These are phyloP conservation scores for Neurospora cerealis DNA, from an alignment of 495 filamentous ascomycete genomes.

Conservation along the genomic window DNA sequence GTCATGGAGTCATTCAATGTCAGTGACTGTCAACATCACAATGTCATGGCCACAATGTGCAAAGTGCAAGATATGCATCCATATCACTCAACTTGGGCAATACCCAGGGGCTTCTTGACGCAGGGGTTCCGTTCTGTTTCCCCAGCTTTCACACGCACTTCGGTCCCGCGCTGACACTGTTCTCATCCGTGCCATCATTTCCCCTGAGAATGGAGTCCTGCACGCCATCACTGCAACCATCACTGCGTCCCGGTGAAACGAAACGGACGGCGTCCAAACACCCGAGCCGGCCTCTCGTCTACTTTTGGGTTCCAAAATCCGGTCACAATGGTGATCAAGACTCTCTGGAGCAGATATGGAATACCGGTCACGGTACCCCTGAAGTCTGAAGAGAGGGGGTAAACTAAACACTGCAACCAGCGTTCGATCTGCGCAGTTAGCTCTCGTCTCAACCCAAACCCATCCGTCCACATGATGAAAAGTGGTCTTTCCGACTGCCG, in stretches of 20 bases:
- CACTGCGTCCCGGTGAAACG: conserved; percentile 3
- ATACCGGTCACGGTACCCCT: background rate
- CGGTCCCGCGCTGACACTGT: background rate
- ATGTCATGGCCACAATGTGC: background rate
- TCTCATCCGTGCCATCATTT: background rate
- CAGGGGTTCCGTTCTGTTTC: background rate
- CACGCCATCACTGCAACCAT: background rate
- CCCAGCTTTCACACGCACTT: background rate
- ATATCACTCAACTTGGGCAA: background rate
- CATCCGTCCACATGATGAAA: background rate
- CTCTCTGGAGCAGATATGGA: background rate
- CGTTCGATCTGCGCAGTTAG: background rate
- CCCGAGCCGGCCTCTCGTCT: background rate
- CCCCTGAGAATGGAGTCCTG: background rate
- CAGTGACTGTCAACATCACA: background rate
- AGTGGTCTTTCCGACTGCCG: background rate
- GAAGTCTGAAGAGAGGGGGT: background rate
- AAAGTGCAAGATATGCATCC: background rate
- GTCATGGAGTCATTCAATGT: background rate
- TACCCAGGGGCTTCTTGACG: background rate
- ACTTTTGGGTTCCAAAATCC: background rate
- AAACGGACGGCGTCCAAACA: background rate
- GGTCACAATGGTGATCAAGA: background rate
- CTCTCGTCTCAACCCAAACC: background rate
- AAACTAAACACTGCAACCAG: background rate